phyloP scores from a whole-genome alignment of 768 basidiomycete genomes.

The Suillus placidus region DNA sequence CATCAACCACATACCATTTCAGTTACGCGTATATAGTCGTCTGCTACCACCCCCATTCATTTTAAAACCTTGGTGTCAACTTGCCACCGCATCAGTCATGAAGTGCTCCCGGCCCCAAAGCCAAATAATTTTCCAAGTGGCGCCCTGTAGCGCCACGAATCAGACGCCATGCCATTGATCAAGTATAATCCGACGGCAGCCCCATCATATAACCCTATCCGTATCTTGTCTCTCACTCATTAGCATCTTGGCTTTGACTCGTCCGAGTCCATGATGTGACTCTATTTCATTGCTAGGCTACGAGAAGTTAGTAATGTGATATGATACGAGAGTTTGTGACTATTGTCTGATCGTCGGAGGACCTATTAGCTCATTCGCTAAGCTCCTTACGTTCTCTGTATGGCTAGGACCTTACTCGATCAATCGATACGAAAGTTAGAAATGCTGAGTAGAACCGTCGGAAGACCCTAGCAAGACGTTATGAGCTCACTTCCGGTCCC shows the following conservation, averaged over 20 bases:
- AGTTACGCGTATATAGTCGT: background rate
- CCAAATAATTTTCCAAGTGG: background rate
- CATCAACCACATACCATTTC: background rate
- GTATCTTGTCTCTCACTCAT: background rate
- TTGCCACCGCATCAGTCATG: background rate
- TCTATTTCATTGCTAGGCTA: constrained; percentile 4
- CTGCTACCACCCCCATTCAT: background rate
- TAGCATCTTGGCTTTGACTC: background rate
- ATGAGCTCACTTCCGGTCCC: background rate
- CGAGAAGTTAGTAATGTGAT: constrained; percentile 5
- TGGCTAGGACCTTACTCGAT: background rate
- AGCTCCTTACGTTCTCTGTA: background rate
- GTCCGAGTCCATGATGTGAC: background rate
- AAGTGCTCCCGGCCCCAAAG: background rate
- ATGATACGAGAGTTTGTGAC: constrained; percentile 4
- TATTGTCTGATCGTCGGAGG: background rate
- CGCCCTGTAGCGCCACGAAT: background rate
- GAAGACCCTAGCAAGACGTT: background rate
- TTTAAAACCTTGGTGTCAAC: background rate
- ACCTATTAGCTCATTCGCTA: constrained; percentile 6
- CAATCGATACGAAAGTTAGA: background rate
- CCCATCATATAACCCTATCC: constrained; percentile 3
- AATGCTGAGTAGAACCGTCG: background rate
- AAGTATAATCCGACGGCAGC: background rate
- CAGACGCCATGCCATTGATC: background rate